Evolutionary conservation across 2,329 filamentous ascomycete species (phyloP).

Genomic region (Colletotrichum viniferum): DNA sequence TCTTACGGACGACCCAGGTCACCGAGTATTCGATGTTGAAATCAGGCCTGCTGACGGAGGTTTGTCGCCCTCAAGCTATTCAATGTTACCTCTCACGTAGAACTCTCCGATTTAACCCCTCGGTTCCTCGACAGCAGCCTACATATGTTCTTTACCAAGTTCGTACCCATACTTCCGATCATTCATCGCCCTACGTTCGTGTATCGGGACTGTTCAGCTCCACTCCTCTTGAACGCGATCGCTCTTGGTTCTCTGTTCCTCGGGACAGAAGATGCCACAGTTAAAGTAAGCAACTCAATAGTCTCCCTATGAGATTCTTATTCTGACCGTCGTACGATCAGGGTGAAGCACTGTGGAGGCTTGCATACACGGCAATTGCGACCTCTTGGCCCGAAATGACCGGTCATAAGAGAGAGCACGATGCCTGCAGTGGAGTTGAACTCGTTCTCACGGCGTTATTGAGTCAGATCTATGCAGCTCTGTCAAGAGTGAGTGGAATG

Average conservation of each 20-base stretch:
- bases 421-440: neutral
- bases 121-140: neutral
- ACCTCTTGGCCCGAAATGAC: neutral
- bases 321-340: neutral
- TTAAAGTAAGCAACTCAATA: neutral
- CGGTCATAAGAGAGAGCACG: neutral
- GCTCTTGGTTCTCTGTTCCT: neutral
- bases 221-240: neutral
- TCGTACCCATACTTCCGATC: neutral
- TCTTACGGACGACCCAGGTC: neutral
- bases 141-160: neutral
- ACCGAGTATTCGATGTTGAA: neutral
- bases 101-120: neutral
- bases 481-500: neutral
- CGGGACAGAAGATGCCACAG: neutral
- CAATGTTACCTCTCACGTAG: neutral
- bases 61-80: neutral
- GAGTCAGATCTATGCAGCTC: neutral
- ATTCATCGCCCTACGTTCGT: neutral
- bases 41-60: neutral
- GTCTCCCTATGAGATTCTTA: accelerated
- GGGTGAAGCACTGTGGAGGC: neutral
- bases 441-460: neutral
- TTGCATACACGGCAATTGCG: neutral
- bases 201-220: neutral